A percentile compares a stretch with the other conserved stretches of the same genome.
Conservation (phyloP, 441 rosid species). For the Gossypium aridum region DNA sequence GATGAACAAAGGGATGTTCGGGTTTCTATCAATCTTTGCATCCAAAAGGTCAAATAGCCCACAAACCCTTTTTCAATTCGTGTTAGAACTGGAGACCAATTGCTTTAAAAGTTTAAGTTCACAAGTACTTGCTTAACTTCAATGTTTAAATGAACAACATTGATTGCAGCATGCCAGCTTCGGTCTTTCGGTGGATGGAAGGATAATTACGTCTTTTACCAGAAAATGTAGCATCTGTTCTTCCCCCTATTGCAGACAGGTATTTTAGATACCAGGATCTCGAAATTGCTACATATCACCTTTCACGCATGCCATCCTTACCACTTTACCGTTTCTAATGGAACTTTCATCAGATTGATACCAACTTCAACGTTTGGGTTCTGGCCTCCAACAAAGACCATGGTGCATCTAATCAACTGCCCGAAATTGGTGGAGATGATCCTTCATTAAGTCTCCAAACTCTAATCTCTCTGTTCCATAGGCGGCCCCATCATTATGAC, state of each 20-base stretch:
- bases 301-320: not conserved
- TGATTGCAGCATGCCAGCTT: constrained; percentile 69
- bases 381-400: constrained; percentile 39
- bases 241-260: constrained; percentile 62
- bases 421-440: constrained; percentile 72
- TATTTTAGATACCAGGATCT: constrained; percentile 9
- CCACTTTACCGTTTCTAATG: not conserved
- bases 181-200: constrained; percentile 81
- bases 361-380: constrained; percentile 66
- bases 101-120: not conserved
- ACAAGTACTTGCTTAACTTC: not conserved
- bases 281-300: not conserved
- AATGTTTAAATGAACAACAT: not conserved
- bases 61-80: not conserved
- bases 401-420: constrained; percentile 25
- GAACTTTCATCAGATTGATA: constrained; percentile 44
- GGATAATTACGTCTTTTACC: constrained; percentile 47
- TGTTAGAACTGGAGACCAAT: not conserved
- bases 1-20: constrained; percentile 33
- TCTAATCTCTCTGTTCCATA: not conserved
- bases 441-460: constrained; percentile 52
- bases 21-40: constrained; percentile 45
- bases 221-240: constrained; percentile 65
- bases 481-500: not conserved
- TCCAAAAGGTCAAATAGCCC: constrained; percentile 45